Percentiles rank a stretch among this genome's conserved stretches.
These are phyloP conservation scores for Talaromyces sp. DNA, from an alignment of 2,329 filamentous ascomycete species.

Conservation along the genomic window DNA sequence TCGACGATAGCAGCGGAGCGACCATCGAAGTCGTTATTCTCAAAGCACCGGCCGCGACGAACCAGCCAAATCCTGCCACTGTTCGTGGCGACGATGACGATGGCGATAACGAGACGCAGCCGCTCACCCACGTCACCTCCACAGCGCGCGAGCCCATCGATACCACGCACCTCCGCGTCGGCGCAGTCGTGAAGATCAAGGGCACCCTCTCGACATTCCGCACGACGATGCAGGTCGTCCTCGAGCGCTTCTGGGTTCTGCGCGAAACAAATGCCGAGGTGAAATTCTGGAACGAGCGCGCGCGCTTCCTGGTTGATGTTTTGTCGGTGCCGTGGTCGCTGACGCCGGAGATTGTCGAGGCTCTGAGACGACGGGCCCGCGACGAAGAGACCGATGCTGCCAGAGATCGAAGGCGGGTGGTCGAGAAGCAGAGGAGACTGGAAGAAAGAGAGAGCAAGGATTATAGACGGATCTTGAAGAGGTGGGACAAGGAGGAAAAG, in stretches of 20 bases:
- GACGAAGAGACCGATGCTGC: constrained; percentile 33
- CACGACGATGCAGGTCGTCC: constrained; percentile 46
- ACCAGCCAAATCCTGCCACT: constrained; percentile 20
- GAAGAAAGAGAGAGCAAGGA: constrained; percentile 28
- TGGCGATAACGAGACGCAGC: too few species aligned
- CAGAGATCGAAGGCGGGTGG: constrained; percentile 31
- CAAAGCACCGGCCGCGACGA: constrained; percentile 23
- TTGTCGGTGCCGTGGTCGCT: constrained; percentile 52
- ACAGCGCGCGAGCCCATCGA: constrained; percentile 37
- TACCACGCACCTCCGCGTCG: constrained; percentile 43
- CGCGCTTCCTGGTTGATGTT: constrained; percentile 45
- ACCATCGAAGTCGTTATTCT: constrained; percentile 52
- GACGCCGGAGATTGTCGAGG: constrained; percentile 36
- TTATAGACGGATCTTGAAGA: constrained; percentile 18
- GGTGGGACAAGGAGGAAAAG: constrained; percentile 37
- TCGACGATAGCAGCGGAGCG: constrained; percentile 59
- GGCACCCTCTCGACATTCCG: constrained; percentile 52
- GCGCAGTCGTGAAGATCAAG: constrained; percentile 52
- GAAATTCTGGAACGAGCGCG: constrained; percentile 47
- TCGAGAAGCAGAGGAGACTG: constrained; percentile 20
- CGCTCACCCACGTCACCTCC: constrained; percentile 18
- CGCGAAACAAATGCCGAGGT: constrained; percentile 52
- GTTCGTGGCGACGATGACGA: constrained; percentile 29
- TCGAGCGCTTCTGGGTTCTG: constrained; percentile 49
- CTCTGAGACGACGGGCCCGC: constrained; percentile 37